Conservation (phyloP, 345 rosid species). For the Brassica cretica region DNA sequence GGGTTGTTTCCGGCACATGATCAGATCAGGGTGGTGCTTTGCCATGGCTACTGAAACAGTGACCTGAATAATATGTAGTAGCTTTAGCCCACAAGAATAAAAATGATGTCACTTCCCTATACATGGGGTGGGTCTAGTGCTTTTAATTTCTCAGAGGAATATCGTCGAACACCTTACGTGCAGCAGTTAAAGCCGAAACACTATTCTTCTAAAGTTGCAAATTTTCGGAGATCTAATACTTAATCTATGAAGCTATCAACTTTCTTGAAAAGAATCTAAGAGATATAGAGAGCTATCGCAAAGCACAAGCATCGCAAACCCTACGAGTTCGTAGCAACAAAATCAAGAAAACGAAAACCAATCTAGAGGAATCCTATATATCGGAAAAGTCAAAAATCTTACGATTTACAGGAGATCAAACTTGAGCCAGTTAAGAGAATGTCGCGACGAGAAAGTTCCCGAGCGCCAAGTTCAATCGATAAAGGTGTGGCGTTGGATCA, state of each 20-base stretch:
- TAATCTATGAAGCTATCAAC: background rate
- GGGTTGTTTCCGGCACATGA: conserved; percentile 76
- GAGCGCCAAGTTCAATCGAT: background rate
- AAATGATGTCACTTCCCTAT: background rate
- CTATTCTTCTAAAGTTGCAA: background rate
- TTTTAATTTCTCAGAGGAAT: conserved; percentile 15
- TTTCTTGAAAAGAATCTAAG: background rate
- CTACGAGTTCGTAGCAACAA: background rate
- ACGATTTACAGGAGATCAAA: background rate
- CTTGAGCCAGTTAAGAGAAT: background rate
- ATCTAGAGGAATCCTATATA: background rate
- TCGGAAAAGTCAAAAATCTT: background rate
- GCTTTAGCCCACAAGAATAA: background rate
- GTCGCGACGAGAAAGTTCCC: background rate
- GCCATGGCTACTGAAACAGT: conserved; percentile 45
- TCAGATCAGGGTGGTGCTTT: conserved; percentile 77
- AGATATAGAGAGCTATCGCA: background rate
- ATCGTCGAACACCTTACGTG: conserved; percentile 11
- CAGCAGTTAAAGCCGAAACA: background rate
- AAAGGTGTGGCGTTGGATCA: no score
- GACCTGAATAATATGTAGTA: background rate
- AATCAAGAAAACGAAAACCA: background rate
- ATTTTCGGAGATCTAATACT: background rate
- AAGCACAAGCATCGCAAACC: background rate
- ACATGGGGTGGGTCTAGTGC: background rate